Percentiles rank a stretch among this genome's conserved stretches.
Conservation (phyloP, 192 early-diverging fungal genomes). For the Linnemannia schmuckeri region DNA sequence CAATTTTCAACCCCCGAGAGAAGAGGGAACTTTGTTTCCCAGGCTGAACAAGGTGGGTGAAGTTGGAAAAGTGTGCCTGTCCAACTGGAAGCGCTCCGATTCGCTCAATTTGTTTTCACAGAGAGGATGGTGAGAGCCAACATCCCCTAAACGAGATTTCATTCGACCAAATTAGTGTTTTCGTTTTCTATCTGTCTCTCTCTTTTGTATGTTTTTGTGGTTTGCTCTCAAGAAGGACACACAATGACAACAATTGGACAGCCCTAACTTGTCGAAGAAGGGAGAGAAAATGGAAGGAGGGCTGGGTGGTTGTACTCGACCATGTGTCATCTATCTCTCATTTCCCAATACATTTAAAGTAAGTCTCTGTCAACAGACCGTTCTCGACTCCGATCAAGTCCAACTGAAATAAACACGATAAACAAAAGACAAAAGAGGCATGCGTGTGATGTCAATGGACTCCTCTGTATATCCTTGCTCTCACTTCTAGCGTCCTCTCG, state of each 20-base stretch:
- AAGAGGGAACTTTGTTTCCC: neutral
- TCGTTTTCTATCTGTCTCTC: neutral
- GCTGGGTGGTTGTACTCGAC: no score
- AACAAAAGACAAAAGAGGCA: neutral
- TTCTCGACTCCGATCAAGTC: neutral
- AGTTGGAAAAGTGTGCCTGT: neutral
- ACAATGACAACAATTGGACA: neutral
- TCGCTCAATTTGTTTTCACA: neutral
- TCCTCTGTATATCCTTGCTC: neutral
- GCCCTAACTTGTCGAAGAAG: neutral
- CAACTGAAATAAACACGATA: neutral
- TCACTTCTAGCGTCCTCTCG: neutral
- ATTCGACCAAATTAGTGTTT: conserved; percentile 9
- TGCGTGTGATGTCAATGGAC: conserved; percentile 8
- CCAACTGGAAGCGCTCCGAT: conserved; percentile 4
- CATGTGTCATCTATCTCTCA: neutral
- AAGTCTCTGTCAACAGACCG: neutral
- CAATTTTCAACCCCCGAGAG: neutral
- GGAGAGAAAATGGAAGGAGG: neutral
- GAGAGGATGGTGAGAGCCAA: neutral
- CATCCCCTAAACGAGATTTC: neutral
- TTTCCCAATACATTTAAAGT: neutral
- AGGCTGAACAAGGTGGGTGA: neutral
- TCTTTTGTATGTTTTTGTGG: neutral
- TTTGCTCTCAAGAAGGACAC: neutral